Evolutionary conservation across 352 stramenopile genomes (phyloP).

Genomic region (Globisporangium paroecandrum): DNA sequence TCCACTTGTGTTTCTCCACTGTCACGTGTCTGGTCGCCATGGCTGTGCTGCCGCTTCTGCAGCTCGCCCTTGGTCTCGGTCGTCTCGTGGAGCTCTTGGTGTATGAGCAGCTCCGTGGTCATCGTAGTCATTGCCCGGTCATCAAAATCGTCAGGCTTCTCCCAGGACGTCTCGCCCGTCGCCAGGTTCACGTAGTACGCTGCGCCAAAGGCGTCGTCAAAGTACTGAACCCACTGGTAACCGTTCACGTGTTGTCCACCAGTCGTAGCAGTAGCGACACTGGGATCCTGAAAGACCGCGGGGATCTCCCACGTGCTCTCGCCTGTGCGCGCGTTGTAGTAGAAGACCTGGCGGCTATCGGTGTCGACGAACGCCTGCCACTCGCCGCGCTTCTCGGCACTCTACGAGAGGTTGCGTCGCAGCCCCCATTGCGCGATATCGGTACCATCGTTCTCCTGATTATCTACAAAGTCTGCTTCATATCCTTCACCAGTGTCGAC

Average conservation of each 20-base stretch:
- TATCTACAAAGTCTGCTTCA: neutral
- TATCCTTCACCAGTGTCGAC: neutral
- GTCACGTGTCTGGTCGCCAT: neutral
- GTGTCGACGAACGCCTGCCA: slow-evolving; percentile 68
- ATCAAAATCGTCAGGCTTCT: slow-evolving; percentile 30
- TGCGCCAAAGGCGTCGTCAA: slow-evolving; percentile 36
- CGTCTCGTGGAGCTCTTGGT: neutral
- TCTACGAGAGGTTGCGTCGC: slow-evolving; percentile 23
- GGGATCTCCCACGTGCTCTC: slow-evolving; percentile 61
- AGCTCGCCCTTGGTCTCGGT: neutral
- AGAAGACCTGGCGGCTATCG: slow-evolving; percentile 51
- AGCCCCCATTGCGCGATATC: slow-evolving; percentile 15
- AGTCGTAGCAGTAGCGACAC: slow-evolving; percentile 3
- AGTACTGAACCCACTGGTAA: slow-evolving; percentile 39
- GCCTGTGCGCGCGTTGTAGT: slow-evolving; percentile 61
- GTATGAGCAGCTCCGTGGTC: slow-evolving; percentile 8
- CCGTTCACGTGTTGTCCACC: neutral
- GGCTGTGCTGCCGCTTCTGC: neutral
- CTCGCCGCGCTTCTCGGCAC: slow-evolving; percentile 22
- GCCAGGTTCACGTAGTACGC: slow-evolving; percentile 56
- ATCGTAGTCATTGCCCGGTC: neutral
- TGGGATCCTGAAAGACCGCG: slow-evolving; percentile 8
- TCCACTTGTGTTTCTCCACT: neutral
- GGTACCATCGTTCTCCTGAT: neutral
- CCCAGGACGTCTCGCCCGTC: slow-evolving; percentile 51